A percentile compares a stretch with the other conserved stretches of the same genome.
These are phyloP conservation scores for Penicillium bovifimosum DNA, from an alignment of 495 filamentous ascomycete species.

Conservation along the genomic window DNA sequence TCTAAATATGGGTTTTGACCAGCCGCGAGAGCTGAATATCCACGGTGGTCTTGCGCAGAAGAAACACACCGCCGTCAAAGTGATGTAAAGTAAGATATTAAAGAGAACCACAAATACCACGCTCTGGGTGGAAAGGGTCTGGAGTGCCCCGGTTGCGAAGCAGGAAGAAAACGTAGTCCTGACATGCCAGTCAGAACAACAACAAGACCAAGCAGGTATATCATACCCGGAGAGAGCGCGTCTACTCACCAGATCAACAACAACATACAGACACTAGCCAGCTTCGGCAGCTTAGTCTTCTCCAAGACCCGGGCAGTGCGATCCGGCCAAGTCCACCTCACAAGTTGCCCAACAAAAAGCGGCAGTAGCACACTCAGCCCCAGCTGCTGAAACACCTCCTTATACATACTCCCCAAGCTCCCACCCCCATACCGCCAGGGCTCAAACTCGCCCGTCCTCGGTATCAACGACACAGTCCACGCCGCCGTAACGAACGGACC, in stretches of 20 bases:
- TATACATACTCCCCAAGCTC: conserved; percentile 46
- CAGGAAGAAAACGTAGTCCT: conserved; percentile 52
- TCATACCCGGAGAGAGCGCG: background rate
- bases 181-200: background rate
- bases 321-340: conserved; percentile 46
- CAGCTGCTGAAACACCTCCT: conserved; percentile 46
- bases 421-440: conserved; percentile 40
- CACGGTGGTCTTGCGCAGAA: conserved; percentile 40
- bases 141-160: conserved; percentile 49
- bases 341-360: conserved; percentile 42
- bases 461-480: conserved; percentile 47
- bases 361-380: conserved; percentile 47
- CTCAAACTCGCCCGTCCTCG: conserved; percentile 38
- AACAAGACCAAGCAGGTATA: background rate
- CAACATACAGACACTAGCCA: conserved; percentile 42
- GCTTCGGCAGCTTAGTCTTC: conserved; percentile 42
- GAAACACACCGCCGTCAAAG: conserved; percentile 47
- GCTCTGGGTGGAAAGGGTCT: conserved; percentile 39
- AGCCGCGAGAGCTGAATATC: conserved; percentile 14
- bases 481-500: conserved; percentile 49
- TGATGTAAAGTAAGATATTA: conserved; percentile 49
- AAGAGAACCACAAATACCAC: conserved; percentile 48
- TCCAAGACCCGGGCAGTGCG: conserved; percentile 33
- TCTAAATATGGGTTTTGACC: conserved; percentile 27
- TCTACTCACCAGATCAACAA: conserved; percentile 46